A percentile compares a stretch with the other conserved stretches of the same genome.
phyloP scores from a whole-genome alignment of 2,329 filamentous ascomycete genomes.

The Graphiopsis chlorocephala region DNA sequence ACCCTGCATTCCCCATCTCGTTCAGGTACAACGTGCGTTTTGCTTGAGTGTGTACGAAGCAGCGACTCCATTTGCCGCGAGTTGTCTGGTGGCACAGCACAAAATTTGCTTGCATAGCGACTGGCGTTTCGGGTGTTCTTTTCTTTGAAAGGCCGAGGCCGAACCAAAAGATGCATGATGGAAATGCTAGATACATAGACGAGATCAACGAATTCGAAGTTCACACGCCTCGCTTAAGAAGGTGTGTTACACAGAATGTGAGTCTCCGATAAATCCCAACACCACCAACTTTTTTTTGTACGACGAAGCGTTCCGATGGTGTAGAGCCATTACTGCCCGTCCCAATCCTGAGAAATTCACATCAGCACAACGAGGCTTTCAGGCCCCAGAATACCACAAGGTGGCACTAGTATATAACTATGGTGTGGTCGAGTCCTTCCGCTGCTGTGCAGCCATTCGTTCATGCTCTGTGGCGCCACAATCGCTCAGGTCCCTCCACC shows the following conservation, averaged over 20 bases:
- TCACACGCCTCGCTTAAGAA: not conserved
- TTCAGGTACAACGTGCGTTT: slow-evolving; percentile 60
- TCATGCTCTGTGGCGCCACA: not conserved
- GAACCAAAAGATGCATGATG: not conserved
- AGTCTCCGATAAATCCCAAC: not conserved
- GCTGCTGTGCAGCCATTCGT: not conserved
- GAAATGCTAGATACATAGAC: not conserved
- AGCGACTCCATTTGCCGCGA: not conserved
- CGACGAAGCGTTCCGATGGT: not conserved
- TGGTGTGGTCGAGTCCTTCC: not conserved
- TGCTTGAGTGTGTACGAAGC: not conserved
- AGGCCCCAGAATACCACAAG: not conserved
- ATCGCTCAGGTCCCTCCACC: not conserved
- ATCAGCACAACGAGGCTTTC: not conserved
- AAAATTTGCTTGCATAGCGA: slow-evolving; percentile 12
- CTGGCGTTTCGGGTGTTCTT: slow-evolving; percentile 3
- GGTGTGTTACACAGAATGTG: not conserved
- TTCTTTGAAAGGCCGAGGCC: not conserved
- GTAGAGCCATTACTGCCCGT: not conserved
- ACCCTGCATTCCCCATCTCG: slow-evolving; percentile 75
- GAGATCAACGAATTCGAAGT: not conserved
- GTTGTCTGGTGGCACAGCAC: not conserved
- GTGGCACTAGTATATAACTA: not conserved
- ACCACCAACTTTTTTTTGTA: not conserved
- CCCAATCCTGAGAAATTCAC: too few relatives aligned